A percentile compares a stretch with the other conserved stretches of the same genome.
Evolutionary conservation across 2,329 filamentous ascomycete species (phyloP).

Genomic region (Aureobasidium sp.): DNA sequence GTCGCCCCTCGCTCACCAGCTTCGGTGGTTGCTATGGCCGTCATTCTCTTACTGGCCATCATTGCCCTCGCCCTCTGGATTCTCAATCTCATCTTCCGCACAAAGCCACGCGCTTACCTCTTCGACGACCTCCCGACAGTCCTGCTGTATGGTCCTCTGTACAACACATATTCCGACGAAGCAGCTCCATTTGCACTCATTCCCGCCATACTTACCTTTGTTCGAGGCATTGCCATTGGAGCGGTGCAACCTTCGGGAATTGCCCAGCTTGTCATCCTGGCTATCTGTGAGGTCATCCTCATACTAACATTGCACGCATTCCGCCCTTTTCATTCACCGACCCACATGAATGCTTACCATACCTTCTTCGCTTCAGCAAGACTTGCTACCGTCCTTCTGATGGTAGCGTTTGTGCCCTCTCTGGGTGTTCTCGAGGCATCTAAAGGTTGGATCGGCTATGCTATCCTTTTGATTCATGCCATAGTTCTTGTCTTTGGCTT

Average conservation of each 20-base stretch:
- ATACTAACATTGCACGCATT: constrained; percentile 84
- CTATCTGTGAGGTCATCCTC: constrained; percentile 88
- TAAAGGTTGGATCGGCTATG: constrained; percentile 93
- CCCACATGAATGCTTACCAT: constrained; percentile 96
- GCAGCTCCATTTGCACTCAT: constrained; percentile 85
- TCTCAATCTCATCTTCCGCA: constrained; percentile 70
- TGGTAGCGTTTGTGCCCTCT: constrained; percentile 68
- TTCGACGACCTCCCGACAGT: constrained; percentile 92
- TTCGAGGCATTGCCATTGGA: constrained; percentile 84
- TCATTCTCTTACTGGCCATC: constrained; percentile 64
- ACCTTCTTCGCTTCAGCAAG: constrained; percentile 73
- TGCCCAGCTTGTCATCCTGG: constrained; percentile 83
- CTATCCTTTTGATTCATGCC: constrained; percentile 78
- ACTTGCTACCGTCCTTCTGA: constrained; percentile 55
- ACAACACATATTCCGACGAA: constrained; percentile 95
- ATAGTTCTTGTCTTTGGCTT: constrained; percentile 84
- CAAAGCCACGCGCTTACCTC: constrained; percentile 74
- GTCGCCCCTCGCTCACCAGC: constrained; percentile 61
- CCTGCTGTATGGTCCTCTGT: constrained; percentile 82
- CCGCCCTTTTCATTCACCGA: constrained; percentile 80
- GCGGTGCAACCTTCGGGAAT: constrained; percentile 89
- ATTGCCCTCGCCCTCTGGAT: constrained; percentile 72
- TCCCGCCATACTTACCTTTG: constrained; percentile 73
- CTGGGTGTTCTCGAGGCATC: constrained; percentile 69
- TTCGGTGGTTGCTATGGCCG: constrained; percentile 67